These are phyloP conservation scores for Penicillium nucicola DNA, from an alignment of 495 filamentous ascomycete genomes.

Conservation along the genomic window DNA sequence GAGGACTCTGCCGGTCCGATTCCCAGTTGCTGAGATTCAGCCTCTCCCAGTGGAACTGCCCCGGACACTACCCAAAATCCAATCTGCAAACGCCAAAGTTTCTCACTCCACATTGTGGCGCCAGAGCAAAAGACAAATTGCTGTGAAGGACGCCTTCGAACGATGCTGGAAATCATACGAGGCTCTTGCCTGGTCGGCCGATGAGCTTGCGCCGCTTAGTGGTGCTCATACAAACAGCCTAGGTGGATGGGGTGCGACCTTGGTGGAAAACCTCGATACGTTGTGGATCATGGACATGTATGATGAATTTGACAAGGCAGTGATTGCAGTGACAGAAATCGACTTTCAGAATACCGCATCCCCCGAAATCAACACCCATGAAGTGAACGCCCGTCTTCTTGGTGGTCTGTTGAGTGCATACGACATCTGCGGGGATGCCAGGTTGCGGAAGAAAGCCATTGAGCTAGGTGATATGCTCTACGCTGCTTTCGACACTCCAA, in stretches of 20 bases:
- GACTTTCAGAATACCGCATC: slow-evolving; percentile 54
- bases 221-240: slow-evolving; percentile 60
- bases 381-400: slow-evolving; percentile 48
- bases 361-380: slow-evolving; percentile 44
- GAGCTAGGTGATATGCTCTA: slow-evolving; percentile 37
- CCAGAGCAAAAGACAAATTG: slow-evolving; percentile 26
- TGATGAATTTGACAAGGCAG: slow-evolving; percentile 74
- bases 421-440: slow-evolving; percentile 41
- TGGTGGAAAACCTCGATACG: slow-evolving; percentile 83
- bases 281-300: slow-evolving; percentile 85
- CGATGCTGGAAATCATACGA: slow-evolving; percentile 65
- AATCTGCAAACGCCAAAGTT: not conserved
- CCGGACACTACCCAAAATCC: slow-evolving; percentile 2
- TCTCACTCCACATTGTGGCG: not conserved
- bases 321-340: slow-evolving; percentile 60
- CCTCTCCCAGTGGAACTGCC: not conserved
- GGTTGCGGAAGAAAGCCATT: slow-evolving; percentile 31
- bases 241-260: slow-evolving; percentile 77
- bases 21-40: not conserved
- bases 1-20: slow-evolving; percentile 12
- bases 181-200: slow-evolving; percentile 62
- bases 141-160: slow-evolving; percentile 57
- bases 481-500: slow-evolving; percentile 37
- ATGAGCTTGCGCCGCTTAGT: slow-evolving; percentile 63
- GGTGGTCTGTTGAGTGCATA: slow-evolving; percentile 50